phyloP scores from a whole-genome alignment of 2,329 filamentous ascomycete genomes.

The Nemania abortiva region DNA sequence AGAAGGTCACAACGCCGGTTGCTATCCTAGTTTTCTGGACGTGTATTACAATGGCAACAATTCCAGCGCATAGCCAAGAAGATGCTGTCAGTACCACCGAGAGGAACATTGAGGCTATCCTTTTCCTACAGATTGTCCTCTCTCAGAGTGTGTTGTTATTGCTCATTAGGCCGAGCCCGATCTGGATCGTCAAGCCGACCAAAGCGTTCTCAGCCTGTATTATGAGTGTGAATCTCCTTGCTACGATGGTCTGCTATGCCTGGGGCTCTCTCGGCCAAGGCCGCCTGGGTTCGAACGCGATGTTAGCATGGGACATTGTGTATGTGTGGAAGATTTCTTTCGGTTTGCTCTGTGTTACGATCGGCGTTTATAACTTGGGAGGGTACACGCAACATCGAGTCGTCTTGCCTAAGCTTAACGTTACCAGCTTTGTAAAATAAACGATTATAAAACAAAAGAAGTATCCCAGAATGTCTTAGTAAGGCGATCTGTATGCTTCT shows the following conservation, averaged over 20 bases:
- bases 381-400: not conserved
- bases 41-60: not conserved
- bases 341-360: not conserved
- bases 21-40: not conserved
- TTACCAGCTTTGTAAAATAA: not conserved
- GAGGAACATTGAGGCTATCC: not conserved
- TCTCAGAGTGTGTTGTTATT: not conserved
- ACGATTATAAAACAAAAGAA: no score
- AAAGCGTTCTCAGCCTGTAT: not conserved
- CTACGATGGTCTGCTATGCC: not conserved
- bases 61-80: not conserved
- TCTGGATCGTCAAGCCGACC: not conserved
- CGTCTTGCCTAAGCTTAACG: not conserved
- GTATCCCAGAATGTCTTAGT: no score
- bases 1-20: not conserved
- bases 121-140: not conserved
- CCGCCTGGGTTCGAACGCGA: not conserved
- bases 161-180: not conserved
- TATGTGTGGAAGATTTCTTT: not conserved
- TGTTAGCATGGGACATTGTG: not conserved
- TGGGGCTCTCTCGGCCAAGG: not conserved
- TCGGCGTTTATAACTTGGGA: not conserved
- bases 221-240: not conserved
- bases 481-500: no score
- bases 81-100: not conserved